Evolutionary conservation across 768 basidiomycete genomes (phyloP).

Genomic region (Lentinula lateritia): DNA sequence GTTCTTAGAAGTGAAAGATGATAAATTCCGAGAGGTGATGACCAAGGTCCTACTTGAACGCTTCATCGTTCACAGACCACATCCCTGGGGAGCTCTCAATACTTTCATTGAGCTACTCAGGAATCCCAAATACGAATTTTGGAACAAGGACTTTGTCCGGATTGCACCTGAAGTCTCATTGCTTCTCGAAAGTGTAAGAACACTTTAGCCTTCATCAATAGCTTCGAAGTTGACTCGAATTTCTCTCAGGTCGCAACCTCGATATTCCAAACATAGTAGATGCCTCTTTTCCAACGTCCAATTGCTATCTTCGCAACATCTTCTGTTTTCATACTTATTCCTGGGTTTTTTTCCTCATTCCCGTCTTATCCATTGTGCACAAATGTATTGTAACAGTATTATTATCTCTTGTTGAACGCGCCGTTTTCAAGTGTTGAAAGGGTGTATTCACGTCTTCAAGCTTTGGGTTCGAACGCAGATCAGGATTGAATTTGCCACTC

Average conservation of each 20-base stretch:
- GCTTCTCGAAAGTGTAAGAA: slow-evolving; percentile 74
- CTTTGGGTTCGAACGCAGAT: too few species aligned
- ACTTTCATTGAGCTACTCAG: slow-evolving; percentile 92
- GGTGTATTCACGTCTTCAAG: slow-evolving; percentile 13
- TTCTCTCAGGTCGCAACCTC: slow-evolving; percentile 62
- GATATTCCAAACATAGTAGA: slow-evolving; percentile 57
- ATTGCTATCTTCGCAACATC: slow-evolving; percentile 78
- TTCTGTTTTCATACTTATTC: slow-evolving; percentile 37
- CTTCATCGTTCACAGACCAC: slow-evolving; percentile 90
- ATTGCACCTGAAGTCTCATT: slow-evolving; percentile 83
- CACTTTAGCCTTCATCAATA: slow-evolving; percentile 2
- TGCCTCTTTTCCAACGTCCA: slow-evolving; percentile 51
- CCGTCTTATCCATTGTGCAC: slow-evolving; percentile 45
- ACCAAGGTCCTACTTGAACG: slow-evolving; percentile 90
- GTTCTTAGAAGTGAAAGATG: slow-evolving; percentile 74
- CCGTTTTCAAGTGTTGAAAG: slow-evolving; percentile 54
- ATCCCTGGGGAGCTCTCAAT: slow-evolving; percentile 93
- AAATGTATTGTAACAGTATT: slow-evolving; percentile 77
- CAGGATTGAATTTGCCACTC: too few species aligned
- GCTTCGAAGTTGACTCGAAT: slow-evolving; percentile 7
- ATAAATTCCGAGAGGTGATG: slow-evolving; percentile 75
- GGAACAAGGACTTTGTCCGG: slow-evolving; percentile 82
- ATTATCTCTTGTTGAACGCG: slow-evolving; percentile 18
- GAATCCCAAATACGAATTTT: slow-evolving; percentile 87
- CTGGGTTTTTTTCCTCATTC: slow-evolving; percentile 48